These are phyloP conservation scores for Ceratocystis ficicola DNA, from an alignment of 2,329 filamentous ascomycete species.

Conservation along the genomic window DNA sequence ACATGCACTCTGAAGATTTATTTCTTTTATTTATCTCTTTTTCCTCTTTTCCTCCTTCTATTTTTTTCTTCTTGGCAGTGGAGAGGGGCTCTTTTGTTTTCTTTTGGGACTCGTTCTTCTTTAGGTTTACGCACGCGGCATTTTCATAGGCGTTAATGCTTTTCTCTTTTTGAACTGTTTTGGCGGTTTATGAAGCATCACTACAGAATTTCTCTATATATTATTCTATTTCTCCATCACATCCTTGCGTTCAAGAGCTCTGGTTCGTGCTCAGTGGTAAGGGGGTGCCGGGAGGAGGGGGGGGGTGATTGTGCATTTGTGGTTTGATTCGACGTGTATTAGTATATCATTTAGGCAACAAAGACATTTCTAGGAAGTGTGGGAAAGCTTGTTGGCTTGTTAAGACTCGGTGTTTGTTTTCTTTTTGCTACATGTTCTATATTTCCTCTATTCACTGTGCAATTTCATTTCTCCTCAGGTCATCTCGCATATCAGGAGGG, in stretches of 20 bases:
- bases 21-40: background rate
- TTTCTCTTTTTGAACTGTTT: background rate
- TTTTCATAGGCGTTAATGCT: constrained; percentile 4
- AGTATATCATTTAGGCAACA: constrained; percentile 9
- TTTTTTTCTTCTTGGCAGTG: background rate
- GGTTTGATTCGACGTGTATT: background rate
- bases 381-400: constrained; percentile 1
- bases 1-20: background rate
- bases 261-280: background rate
- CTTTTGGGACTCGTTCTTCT: background rate
- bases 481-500: too few relatives aligned
- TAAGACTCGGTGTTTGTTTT: background rate
- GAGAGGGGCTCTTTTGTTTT: constrained; percentile 1
- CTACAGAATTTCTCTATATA: background rate
- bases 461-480: background rate
- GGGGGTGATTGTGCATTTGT: background rate
- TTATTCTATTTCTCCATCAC: background rate
- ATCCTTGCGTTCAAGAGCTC: background rate
- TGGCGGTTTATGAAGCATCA: constrained; percentile 3
- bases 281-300: background rate
- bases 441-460: background rate
- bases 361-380: background rate
- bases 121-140: background rate
- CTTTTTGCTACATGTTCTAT: background rate
- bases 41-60: background rate